Conservation (phyloP, 352 stramenopile genomes). For the Elongisporangium anandrum region DNA sequence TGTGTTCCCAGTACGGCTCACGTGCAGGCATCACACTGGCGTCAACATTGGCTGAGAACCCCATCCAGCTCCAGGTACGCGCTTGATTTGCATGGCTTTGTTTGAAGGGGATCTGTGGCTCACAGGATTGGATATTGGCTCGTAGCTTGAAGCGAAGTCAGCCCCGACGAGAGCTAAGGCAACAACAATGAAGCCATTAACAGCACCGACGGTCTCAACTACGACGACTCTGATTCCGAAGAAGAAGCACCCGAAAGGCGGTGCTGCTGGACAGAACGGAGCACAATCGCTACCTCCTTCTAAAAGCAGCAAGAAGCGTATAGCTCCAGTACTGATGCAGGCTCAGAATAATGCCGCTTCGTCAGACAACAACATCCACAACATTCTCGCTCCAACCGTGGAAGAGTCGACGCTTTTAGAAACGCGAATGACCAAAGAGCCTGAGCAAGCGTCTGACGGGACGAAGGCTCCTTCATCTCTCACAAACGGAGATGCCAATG, state of each 20-base stretch:
- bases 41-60: slow-evolving; percentile 77
- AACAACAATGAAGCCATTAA: slow-evolving; percentile 5
- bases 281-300: slow-evolving; percentile 24
- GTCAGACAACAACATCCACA: slow-evolving; percentile 75
- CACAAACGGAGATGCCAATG: slow-evolving; percentile 3
- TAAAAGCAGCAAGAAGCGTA: slow-evolving; percentile 67
- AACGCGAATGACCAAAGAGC: slow-evolving; percentile 34
- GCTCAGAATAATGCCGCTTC: slow-evolving; percentile 46
- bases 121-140: background rate
- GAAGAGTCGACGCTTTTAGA: slow-evolving; percentile 51
- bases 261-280: slow-evolving; percentile 1
- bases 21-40: slow-evolving; percentile 74
- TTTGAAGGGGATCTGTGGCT: background rate
- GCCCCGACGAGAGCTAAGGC: slow-evolving; percentile 14
- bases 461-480: no score
- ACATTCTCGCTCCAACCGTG: slow-evolving; percentile 58
- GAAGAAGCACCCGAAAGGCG: slow-evolving; percentile 34
- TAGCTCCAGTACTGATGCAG: slow-evolving; percentile 47
- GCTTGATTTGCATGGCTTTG: no score
- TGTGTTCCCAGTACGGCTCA: slow-evolving; percentile 61
- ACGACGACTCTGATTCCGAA: slow-evolving; percentile 63
- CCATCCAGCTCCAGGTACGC: slow-evolving; percentile 69
- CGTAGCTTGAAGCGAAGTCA: slow-evolving; percentile 64
- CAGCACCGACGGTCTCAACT: slow-evolving; percentile 7
- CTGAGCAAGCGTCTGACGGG: background rate